phyloP scores from a whole-genome alignment of 2,329 filamentous ascomycete species.

The Neoscytalidium dimidiatum region DNA sequence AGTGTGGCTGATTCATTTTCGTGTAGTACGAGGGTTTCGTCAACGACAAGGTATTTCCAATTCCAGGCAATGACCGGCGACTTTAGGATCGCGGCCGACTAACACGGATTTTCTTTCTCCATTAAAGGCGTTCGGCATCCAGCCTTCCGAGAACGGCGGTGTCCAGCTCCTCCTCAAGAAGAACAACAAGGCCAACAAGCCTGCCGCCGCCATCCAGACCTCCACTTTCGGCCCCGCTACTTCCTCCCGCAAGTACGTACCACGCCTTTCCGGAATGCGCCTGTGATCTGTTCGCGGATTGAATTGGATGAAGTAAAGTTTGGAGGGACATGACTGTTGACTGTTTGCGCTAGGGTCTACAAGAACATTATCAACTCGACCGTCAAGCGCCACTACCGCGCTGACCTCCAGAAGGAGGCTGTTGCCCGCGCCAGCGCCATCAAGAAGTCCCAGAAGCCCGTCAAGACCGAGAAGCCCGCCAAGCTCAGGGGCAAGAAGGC shows the following conservation, averaged over 20 bases:
- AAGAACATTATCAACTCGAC: slow-evolving; percentile 79
- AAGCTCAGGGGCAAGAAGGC: slow-evolving; percentile 80
- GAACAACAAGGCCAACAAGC: slow-evolving; percentile 69
- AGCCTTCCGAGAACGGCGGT: slow-evolving; percentile 74
- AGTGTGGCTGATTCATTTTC: slow-evolving; percentile 28
- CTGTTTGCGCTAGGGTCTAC: slow-evolving; percentile 68
- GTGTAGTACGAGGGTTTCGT: slow-evolving; percentile 83
- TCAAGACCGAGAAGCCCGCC: slow-evolving; percentile 71
- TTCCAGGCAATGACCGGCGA: slow-evolving; percentile 15
- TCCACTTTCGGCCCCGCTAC: slow-evolving; percentile 72
- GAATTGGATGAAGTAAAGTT: not conserved
- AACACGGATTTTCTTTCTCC: not conserved
- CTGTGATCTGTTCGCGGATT: not conserved
- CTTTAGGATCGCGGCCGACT: not conserved
- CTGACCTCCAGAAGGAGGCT: slow-evolving; percentile 59
- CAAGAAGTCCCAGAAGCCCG: slow-evolving; percentile 73
- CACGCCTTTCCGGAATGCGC: not conserved
- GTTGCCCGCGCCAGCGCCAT: slow-evolving; percentile 86
- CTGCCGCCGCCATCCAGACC: slow-evolving; percentile 65
- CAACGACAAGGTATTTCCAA: slow-evolving; percentile 77
- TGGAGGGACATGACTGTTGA: not conserved
- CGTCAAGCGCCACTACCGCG: slow-evolving; percentile 80
- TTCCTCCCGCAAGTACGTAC: slow-evolving; percentile 75
- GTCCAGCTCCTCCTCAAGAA: slow-evolving; percentile 86
- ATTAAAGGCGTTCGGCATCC: slow-evolving; percentile 76